phyloP scores from a whole-genome alignment of 2,329 filamentous ascomycete species.

The Xylaria sp. region DNA sequence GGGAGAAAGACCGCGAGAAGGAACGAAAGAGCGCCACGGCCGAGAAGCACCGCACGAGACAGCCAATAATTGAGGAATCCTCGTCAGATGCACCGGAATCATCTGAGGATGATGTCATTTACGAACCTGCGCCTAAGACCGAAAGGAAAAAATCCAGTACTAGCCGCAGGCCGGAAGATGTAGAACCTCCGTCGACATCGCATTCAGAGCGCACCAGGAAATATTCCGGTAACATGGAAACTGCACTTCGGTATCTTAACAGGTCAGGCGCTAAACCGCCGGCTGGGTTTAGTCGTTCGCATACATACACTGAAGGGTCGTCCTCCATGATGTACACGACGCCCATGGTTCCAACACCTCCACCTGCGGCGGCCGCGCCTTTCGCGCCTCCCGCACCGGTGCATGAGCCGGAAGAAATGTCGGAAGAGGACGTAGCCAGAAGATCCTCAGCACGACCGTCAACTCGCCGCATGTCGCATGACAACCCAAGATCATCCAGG shows the following conservation, averaged over 20 bases:
- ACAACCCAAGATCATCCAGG: slow-evolving; percentile 45
- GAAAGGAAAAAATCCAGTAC: slow-evolving; percentile 48
- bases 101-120: slow-evolving; percentile 39
- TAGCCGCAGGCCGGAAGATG: slow-evolving; percentile 45
- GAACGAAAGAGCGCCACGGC: slow-evolving; percentile 47
- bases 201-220: slow-evolving; percentile 39
- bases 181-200: slow-evolving; percentile 16
- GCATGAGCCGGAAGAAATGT: slow-evolving; percentile 34
- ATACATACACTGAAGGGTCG: slow-evolving; percentile 43
- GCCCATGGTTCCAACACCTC: slow-evolving; percentile 49
- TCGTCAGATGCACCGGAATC: slow-evolving; percentile 35
- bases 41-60: slow-evolving; percentile 46
- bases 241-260: slow-evolving; percentile 46
- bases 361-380: slow-evolving; percentile 42
- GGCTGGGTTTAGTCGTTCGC: slow-evolving; percentile 34
- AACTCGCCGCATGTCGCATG: slow-evolving; percentile 47
- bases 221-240: slow-evolving; percentile 44
- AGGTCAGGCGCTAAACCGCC: slow-evolving; percentile 45
- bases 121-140: slow-evolving; percentile 38
- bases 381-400: slow-evolving; percentile 42
- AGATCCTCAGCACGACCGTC: slow-evolving; percentile 43
- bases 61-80: slow-evolving; percentile 43
- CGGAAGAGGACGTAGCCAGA: slow-evolving; percentile 44
- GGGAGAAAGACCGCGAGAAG: slow-evolving; percentile 48
- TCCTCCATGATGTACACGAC: slow-evolving; percentile 36